Conservation (phyloP, 441 rosid genomes). For the Populus trichocarpa region DNA sequence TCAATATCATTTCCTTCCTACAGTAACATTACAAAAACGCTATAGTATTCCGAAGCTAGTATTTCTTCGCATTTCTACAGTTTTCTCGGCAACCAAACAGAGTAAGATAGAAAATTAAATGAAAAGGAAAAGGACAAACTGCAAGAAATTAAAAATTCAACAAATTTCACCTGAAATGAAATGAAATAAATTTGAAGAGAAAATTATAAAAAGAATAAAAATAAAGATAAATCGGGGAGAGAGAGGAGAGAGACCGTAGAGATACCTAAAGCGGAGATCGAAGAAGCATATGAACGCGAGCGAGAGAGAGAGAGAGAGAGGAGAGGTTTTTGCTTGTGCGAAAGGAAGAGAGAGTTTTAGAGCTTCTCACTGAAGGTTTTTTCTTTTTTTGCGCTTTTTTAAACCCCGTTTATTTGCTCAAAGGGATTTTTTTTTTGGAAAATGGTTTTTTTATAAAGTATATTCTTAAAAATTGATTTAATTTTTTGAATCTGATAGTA, state of each 20-base stretch:
- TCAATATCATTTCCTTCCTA: not conserved
- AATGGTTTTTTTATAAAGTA: no score
- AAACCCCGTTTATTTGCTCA: no score
- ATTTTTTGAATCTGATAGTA: accelerated
- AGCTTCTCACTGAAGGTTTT: not conserved
- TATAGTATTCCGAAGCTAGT: not conserved
- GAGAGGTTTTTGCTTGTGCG: not conserved
- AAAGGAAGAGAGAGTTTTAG: not conserved
- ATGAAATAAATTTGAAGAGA: not conserved
- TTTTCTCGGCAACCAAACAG: slow-evolving; percentile 3
- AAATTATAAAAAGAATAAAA: not conserved
- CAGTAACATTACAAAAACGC: not conserved
- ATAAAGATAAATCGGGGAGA: not conserved
- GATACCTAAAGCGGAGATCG: slow-evolving; percentile 11
- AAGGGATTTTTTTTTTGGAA: no score
- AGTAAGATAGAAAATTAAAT: not conserved
- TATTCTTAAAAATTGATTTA: no score
- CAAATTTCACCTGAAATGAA: not conserved
- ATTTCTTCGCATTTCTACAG: not conserved
- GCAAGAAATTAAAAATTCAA: not conserved
- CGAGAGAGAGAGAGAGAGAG: not conserved
- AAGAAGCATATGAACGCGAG: not conserved
- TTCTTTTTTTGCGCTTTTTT: not conserved
- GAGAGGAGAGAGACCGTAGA: not conserved
- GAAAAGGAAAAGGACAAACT: not conserved